phyloP scores from a whole-genome alignment of 768 basidiomycete genomes.

The Paxillus rubicundulus region DNA sequence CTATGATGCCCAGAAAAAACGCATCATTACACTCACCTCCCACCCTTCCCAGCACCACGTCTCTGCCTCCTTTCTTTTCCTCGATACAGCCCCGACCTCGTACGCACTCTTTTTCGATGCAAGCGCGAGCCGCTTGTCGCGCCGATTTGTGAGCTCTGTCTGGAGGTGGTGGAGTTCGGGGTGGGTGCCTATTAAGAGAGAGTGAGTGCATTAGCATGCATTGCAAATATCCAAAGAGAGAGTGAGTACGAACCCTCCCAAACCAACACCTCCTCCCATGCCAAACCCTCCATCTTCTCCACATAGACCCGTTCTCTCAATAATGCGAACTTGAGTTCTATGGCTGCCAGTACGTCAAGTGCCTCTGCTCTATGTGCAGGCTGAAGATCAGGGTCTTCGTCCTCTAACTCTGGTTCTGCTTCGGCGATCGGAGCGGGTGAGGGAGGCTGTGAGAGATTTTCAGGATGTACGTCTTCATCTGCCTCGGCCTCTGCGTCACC shows the following conservation, averaged over 20 bases:
- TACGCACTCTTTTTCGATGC: conserved; percentile 72
- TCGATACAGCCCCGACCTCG: conserved; percentile 60
- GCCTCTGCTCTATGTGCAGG: conserved; percentile 85
- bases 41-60: conserved; percentile 86
- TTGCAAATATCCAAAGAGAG: neutral
- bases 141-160: conserved; percentile 69
- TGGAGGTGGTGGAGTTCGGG: conserved; percentile 85
- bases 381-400: conserved; percentile 68
- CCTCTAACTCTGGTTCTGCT: conserved; percentile 28
- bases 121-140: conserved; percentile 78
- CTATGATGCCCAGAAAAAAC: too few relatives aligned
- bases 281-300: conserved; percentile 90
- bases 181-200: conserved; percentile 58
- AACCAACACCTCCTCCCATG: conserved; percentile 84
- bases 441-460: conserved; percentile 24
- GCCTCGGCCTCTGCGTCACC: conserved; percentile 22
- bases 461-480: conserved; percentile 32
- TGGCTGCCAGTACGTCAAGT: conserved; percentile 79
- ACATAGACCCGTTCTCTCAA: conserved; percentile 85
- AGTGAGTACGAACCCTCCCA: conserved; percentile 56
- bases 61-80: conserved; percentile 68
- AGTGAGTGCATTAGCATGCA: neutral
- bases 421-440: conserved; percentile 24
- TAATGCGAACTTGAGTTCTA: conserved; percentile 91
- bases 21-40: conserved; percentile 54